Conservation (phyloP, 192 early-diverging fungal genomes). For the Rhizophagus clarus region DNA sequence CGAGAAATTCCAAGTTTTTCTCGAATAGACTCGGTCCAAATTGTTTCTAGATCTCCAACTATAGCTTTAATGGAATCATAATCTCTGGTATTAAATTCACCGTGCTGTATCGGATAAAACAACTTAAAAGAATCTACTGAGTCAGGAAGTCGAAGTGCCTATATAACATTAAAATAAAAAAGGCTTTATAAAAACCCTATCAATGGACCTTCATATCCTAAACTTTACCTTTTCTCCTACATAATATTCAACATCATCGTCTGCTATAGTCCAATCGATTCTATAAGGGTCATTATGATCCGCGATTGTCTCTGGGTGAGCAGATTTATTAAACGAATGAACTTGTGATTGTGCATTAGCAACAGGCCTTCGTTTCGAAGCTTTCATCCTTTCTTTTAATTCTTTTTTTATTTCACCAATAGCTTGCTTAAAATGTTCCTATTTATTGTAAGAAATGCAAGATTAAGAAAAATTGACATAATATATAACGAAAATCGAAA, state of each 20-base stretch:
- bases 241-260: constrained; percentile 49
- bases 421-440: constrained; percentile 36
- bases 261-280: constrained; percentile 77
- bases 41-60: constrained; percentile 75
- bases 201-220: background rate
- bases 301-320: constrained; percentile 65
- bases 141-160: constrained; percentile 54
- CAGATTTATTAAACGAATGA: constrained; percentile 68
- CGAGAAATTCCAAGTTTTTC: constrained; percentile 68
- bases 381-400: constrained; percentile 76
- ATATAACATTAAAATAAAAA: background rate
- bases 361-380: constrained; percentile 76
- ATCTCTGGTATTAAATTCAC: constrained; percentile 75
- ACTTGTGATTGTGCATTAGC: constrained; percentile 76
- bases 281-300: constrained; percentile 93
- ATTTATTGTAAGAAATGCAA: constrained; percentile 15
- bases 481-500: constrained; percentile 26
- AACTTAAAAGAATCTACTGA: constrained; percentile 46
- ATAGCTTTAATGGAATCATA: constrained; percentile 68
- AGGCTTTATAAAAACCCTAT: background rate
- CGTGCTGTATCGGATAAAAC: constrained; percentile 79
- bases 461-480: background rate
- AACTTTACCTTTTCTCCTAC: constrained; percentile 65
- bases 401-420: constrained; percentile 63
- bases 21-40: constrained; percentile 75